These are phyloP conservation scores for Hanseniaspora clermontiae DNA, from an alignment of 805 yeast species.

Conservation along the genomic window DNA sequence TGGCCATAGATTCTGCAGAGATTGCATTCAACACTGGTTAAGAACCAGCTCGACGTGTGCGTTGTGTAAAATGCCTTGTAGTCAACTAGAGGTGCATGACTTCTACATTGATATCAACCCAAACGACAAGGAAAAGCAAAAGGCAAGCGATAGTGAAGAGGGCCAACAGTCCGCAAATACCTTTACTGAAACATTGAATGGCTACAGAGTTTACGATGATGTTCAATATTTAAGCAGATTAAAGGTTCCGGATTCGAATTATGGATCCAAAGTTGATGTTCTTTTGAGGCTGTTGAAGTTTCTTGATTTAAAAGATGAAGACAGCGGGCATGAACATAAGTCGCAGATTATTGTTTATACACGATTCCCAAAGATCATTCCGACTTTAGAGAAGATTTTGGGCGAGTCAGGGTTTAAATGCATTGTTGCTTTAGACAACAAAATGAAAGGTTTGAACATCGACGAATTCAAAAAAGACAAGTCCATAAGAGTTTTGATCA, in stretches of 20 bases:
- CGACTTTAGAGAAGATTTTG: constrained; percentile 49
- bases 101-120: constrained; percentile 39
- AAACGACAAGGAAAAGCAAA: neutral
- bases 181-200: neutral
- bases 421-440: constrained; percentile 16
- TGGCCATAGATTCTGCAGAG: constrained; percentile 83
- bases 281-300: constrained; percentile 61
- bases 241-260: constrained; percentile 32
- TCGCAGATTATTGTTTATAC: constrained; percentile 82
- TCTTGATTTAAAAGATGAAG: constrained; percentile 40
- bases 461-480: constrained; percentile 49
- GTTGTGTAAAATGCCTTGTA: constrained; percentile 47
- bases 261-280: constrained; percentile 80
- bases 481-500: constrained; percentile 64
- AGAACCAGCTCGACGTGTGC: constrained; percentile 54
- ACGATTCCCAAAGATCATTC: constrained; percentile 54
- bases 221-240: constrained; percentile 16
- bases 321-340: constrained; percentile 16
- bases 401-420: constrained; percentile 30
- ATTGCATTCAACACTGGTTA: constrained; percentile 69
- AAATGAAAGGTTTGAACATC: constrained; percentile 18
- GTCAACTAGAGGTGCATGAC: constrained; percentile 44
- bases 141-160: neutral
- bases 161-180: neutral
- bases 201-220: neutral